Evolutionary conservation across 306 rosid species (phyloP).

Genomic region (Alnus glutinosa): DNA sequence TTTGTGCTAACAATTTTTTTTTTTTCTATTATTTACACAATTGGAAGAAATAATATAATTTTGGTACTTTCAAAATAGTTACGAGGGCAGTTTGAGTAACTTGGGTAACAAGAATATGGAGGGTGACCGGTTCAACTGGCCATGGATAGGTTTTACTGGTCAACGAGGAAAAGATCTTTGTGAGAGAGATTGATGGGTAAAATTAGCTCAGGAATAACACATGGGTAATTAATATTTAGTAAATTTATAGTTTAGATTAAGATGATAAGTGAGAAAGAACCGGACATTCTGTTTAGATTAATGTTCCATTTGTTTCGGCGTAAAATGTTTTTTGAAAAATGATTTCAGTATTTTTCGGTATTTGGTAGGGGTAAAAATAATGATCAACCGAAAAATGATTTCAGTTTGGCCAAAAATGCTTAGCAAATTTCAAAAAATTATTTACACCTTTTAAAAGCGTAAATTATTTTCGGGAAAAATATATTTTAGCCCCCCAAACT

Average conservation of each 20-base stretch:
- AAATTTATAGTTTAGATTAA: not conserved
- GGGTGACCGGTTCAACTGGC: slow-evolving; percentile 29
- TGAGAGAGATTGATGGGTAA: slow-evolving; percentile 20
- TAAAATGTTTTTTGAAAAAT: no score
- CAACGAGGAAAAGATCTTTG: slow-evolving; percentile 11
- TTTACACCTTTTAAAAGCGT: no score
- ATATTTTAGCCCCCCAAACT: no score
- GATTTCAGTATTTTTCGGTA: no score
- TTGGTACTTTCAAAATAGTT: not conserved
- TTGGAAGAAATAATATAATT: not conserved
- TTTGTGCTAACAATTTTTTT: not conserved
- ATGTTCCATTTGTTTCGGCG: no score
- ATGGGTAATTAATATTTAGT: not conserved
- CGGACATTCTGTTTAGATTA: not conserved
- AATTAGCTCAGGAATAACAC: not conserved
- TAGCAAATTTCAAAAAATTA: no score
- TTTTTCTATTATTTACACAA: not conserved
- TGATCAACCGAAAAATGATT: no score
- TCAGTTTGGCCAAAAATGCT: no score
- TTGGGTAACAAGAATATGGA: not conserved
- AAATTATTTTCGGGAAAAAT: no score
- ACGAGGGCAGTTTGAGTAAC: slow-evolving; percentile 5
- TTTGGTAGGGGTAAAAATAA: no score
- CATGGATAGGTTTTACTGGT: slow-evolving; percentile 5
- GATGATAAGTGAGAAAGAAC: slow-evolving; percentile 1